These are phyloP conservation scores for Arthrobotrys sinensis DNA, from an alignment of 2,329 filamentous ascomycete genomes.

Conservation along the genomic window DNA sequence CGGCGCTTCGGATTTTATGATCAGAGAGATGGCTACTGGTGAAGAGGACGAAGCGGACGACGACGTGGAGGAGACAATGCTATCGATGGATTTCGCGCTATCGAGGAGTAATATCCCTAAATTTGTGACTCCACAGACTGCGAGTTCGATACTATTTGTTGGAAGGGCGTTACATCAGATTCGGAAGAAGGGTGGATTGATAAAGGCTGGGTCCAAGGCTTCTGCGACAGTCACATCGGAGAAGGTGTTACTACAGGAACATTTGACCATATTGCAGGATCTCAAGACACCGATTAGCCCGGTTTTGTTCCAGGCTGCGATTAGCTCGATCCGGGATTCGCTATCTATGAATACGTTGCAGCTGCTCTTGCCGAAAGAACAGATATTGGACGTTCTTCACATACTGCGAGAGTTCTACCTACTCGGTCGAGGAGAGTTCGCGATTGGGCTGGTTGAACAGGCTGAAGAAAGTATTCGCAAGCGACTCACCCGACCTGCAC, in stretches of 20 bases:
- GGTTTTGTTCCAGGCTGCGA: slow-evolving; percentile 78
- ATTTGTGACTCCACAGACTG: slow-evolving; percentile 82
- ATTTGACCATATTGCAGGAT: slow-evolving; percentile 62
- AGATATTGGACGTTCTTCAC: slow-evolving; percentile 82
- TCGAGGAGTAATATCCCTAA: slow-evolving; percentile 77
- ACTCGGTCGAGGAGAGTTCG: slow-evolving; percentile 90
- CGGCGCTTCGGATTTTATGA: slow-evolving; percentile 88
- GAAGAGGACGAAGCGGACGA: slow-evolving; percentile 65
- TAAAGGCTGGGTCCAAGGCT: slow-evolving; percentile 61
- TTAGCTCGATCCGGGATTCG: slow-evolving; percentile 83
- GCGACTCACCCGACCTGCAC: slow-evolving; percentile 76
- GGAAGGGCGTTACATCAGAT: slow-evolving; percentile 91
- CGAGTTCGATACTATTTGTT: slow-evolving; percentile 88
- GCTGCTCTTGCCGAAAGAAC: slow-evolving; percentile 82
- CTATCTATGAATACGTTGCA: slow-evolving; percentile 88
- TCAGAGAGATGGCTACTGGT: slow-evolving; percentile 69
- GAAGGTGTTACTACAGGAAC: slow-evolving; percentile 65
- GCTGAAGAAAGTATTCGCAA: slow-evolving; percentile 84
- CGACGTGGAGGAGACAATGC: slow-evolving; percentile 60
- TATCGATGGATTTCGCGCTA: slow-evolving; percentile 70
- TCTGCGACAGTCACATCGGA: slow-evolving; percentile 65
- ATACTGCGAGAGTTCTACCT: slow-evolving; percentile 90
- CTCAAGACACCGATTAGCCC: slow-evolving; percentile 78
- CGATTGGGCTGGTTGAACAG: slow-evolving; percentile 85
- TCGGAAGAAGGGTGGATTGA: slow-evolving; percentile 71